Evolutionary conservation across 768 basidiomycete genomes (phyloP).

Genomic region (Pulveroboletus ravenelii): DNA sequence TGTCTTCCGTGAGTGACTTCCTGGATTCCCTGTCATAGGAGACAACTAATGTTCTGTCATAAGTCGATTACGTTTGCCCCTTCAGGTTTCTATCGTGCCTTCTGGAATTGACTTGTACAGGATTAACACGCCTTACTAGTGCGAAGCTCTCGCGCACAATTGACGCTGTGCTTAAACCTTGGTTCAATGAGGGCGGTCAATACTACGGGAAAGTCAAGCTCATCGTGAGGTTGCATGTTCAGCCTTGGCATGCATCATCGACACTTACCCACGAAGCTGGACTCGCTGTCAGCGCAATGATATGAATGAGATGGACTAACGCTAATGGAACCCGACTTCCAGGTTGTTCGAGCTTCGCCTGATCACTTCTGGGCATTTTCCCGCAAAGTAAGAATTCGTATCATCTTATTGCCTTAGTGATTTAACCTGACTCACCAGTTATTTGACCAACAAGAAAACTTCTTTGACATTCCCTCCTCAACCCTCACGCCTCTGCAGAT

Average conservation of each 20-base stretch:
- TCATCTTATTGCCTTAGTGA: background rate
- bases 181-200: constrained; percentile 52
- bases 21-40: background rate
- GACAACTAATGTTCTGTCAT: background rate
- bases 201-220: constrained; percentile 71
- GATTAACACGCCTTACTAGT: constrained; percentile 30
- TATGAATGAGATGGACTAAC: background rate
- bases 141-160: constrained; percentile 59
- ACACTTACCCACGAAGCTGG: constrained; percentile 78
- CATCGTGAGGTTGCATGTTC: constrained; percentile 66
- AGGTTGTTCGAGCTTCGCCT: constrained; percentile 70
- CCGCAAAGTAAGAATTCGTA: constrained; percentile 42
- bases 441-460: constrained; percentile 72
- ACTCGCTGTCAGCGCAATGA: constrained; percentile 53
- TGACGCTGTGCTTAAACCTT: constrained; percentile 55
- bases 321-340: background rate
- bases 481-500: constrained; percentile 65
- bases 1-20: constrained; percentile 54
- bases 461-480: constrained; percentile 71
- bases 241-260: constrained; percentile 78
- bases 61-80: constrained; percentile 87
- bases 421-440: constrained; percentile 41
- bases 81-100: constrained; percentile 47
- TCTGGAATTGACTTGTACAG: background rate
- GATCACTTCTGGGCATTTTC: constrained; percentile 80